A percentile compares a stretch with the other conserved stretches of the same genome.
Conservation (phyloP, 331 rosid species). For the Acacia pycnantha region DNA sequence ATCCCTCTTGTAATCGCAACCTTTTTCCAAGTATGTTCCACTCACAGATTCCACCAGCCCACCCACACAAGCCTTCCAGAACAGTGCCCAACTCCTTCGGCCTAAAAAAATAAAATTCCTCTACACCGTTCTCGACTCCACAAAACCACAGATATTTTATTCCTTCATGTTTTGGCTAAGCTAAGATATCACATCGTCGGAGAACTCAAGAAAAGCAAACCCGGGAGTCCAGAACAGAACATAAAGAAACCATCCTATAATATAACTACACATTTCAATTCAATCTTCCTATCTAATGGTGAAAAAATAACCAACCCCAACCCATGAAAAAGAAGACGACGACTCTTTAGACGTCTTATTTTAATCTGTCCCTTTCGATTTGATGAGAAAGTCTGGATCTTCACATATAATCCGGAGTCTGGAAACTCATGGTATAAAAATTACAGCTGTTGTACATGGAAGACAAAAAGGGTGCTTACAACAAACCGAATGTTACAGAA, state of each 20-base stretch:
- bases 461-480: constrained; percentile 16
- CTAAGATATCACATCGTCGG: neutral
- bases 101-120: too few relatives aligned
- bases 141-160: neutral
- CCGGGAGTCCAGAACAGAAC: neutral
- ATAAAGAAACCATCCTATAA: neutral
- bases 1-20: neutral
- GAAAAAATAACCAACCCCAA: too few relatives aligned
- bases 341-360: neutral
- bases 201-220: neutral
- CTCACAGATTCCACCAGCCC: neutral
- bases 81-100: neutral
- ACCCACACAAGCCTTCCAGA: neutral
- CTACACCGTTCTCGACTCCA: neutral
- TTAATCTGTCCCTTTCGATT: neutral
- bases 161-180: neutral
- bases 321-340: too few relatives aligned
- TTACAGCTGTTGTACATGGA: constrained; percentile 19
- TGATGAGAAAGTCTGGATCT: constrained; percentile 3
- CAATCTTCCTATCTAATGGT: neutral
- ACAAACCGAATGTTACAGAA: neutral
- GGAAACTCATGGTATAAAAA: neutral
- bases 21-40: neutral
- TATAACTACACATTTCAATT: neutral
- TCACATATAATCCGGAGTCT: constrained; percentile 4